phyloP scores from a whole-genome alignment of 129 eudicot species.

The Flaveria trinervia region DNA sequence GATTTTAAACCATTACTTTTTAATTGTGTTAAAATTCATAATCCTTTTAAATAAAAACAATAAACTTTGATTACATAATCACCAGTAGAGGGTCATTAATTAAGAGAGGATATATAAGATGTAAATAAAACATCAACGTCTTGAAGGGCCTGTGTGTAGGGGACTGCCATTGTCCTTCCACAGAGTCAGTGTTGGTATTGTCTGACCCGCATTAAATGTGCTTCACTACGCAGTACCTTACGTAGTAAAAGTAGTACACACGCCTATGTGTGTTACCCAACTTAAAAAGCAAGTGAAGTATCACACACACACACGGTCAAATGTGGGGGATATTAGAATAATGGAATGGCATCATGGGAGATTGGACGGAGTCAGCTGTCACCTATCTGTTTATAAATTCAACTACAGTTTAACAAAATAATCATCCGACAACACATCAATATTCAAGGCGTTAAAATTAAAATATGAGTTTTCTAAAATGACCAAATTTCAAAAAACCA shows the following conservation, averaged over 20 bases:
- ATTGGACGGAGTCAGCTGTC: constrained; percentile 20
- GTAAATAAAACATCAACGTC: constrained; percentile 25
- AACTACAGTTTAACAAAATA: constrained; percentile 8
- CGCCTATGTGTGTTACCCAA: constrained; percentile 27
- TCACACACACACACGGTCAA: constrained; percentile 25
- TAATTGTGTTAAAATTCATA: too few species aligned
- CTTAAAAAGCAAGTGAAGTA: constrained; percentile 26
- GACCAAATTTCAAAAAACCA: too few species aligned
- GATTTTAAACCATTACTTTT: too few species aligned
- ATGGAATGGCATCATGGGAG: constrained; percentile 26
- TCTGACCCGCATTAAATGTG: constrained; percentile 39
- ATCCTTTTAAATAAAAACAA: too few species aligned
- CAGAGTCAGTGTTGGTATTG: constrained; percentile 54
- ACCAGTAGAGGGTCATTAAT: not conserved
- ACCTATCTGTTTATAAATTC: constrained; percentile 16
- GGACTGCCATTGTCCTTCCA: constrained; percentile 57
- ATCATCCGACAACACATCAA: constrained; percentile 3
- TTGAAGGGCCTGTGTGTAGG: constrained; percentile 40
- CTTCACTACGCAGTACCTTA: constrained; percentile 15
- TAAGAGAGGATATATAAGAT: constrained; percentile 22
- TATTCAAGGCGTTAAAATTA: not conserved
- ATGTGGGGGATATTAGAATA: constrained; percentile 13
- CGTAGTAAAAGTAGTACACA: constrained; percentile 26
- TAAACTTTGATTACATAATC: too few species aligned
- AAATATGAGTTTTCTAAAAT: not conserved